These are phyloP conservation scores for Antitrichia curtipendula DNA, from an alignment of 225 moss, liverwort and hornwort genomes.

Conservation along the genomic window DNA sequence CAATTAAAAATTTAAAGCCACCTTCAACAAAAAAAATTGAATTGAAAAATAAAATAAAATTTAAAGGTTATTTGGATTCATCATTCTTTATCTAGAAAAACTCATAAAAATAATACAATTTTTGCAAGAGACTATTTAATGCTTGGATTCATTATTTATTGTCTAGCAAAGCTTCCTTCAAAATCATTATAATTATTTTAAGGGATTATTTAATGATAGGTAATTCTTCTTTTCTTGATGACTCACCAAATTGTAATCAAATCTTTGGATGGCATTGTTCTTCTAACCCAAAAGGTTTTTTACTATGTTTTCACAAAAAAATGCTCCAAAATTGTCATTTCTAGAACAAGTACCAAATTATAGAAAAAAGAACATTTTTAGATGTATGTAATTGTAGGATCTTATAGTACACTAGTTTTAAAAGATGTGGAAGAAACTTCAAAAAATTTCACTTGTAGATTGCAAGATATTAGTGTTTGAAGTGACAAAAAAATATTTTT, in stretches of 20 bases:
- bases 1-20: not conserved
- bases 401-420: too few relatives aligned
- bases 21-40: not conserved
- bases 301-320: too few relatives aligned
- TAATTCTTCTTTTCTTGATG: not conserved
- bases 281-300: too few relatives aligned
- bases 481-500: too few relatives aligned
- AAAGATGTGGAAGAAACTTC: too few relatives aligned
- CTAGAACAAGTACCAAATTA: too few relatives aligned
- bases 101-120: not conserved
- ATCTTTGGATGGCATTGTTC: not conserved
- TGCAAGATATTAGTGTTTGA: too few relatives aligned
- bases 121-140: not conserved
- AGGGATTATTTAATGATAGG: not conserved
- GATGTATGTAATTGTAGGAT: too few relatives aligned
- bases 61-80: not conserved
- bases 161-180: not conserved
- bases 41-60: not conserved
- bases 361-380: too few relatives aligned
- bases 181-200: not conserved
- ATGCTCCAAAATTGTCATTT: too few relatives aligned
- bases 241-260: not conserved
- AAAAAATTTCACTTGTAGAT: too few relatives aligned
- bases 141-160: not conserved
- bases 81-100: not conserved